Evolutionary conservation across 73 alveolate genomes (phyloP).

Genomic region (Tetrahymena thermophila): DNA sequence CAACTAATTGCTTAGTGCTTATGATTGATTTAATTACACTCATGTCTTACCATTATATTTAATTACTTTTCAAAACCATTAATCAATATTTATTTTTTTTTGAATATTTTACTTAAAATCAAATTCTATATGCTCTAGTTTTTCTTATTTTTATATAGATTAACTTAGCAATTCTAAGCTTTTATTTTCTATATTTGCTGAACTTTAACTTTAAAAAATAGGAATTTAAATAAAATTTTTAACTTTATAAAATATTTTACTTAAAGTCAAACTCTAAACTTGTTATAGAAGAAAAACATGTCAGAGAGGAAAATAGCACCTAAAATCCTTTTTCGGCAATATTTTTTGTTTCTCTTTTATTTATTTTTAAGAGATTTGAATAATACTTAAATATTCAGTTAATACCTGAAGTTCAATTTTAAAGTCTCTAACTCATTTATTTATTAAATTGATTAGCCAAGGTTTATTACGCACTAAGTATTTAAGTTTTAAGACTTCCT

Average conservation of each 20-base stretch:
- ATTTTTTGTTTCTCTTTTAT: not conserved
- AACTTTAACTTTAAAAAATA: not conserved
- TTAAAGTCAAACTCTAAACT: not conserved
- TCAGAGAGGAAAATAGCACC: not conserved
- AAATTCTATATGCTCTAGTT: not conserved
- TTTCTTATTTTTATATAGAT: not conserved
- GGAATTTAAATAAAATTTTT: not conserved
- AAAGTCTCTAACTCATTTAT: not conserved
- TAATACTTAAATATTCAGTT: too few relatives aligned
- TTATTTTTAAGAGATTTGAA: too few relatives aligned
- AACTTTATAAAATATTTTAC: not conserved
- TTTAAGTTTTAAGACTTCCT: not conserved
- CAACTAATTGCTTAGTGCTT: not conserved
- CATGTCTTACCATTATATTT: not conserved
- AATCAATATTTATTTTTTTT: too few relatives aligned
- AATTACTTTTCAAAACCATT: not conserved
- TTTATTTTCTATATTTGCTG: not conserved
- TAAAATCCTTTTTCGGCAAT: not conserved
- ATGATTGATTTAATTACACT: not conserved
- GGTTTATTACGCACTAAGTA: not conserved
- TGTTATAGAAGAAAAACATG: not conserved
- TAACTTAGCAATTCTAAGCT: not conserved
- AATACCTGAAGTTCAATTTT: not conserved
- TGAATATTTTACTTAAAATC: not conserved
- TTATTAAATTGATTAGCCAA: not conserved